Base-by-base conservation (phyloP, 768 basidiomycete species). In the Lactarius evosmus region DNA sequence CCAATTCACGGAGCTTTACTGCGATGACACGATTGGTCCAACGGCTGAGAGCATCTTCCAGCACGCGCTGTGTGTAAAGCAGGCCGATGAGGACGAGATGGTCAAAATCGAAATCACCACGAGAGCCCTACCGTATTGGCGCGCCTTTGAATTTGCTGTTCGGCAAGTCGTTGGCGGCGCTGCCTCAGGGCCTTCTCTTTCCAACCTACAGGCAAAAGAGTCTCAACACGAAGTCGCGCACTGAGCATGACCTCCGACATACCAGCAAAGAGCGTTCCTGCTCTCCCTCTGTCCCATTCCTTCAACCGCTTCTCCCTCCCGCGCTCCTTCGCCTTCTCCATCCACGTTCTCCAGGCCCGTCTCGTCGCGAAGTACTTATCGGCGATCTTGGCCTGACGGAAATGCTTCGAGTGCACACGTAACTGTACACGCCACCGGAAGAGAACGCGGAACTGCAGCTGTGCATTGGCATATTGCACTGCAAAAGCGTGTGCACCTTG, bases 11-110 rank as follows among this genome's bases (percentile, higher is more conserved):
- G 57, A 85, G 79, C 71, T 92, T 93, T 55, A 89, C 73, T 54
- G 84, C 84, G 62, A 92, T 87, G 8, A 91, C 85, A 6, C 83
- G 82, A 67, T 85, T 85, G 9, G 85, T 90, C 91, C 91, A 94
- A 46, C 71, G 75, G 22, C 75, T 72, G 61, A 93, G 72, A 2
- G 79, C 69, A 50, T 74, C 71, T n/a, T 74, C 73, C 65, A 85
- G 68, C 55, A 83, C 74, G 58, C 85, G 82, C 89, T 91, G 64
- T 52, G 55, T 91, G 64, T 50, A 56, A 14, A 54, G 17, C 19
- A 11, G 19, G 25, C 27, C 0, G 17, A 40, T 62, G 32, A 60
- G 65, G 32, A 62, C 58, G 34, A 9, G 30, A n/a, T 8, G 51
- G 22, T 54, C 32, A 30, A 27, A 44, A 46, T 49, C 29, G 9